These are phyloP conservation scores for Daldinia eschscholtzii DNA, from an alignment of 2,329 filamentous ascomycete genomes.

Conservation along the genomic window DNA sequence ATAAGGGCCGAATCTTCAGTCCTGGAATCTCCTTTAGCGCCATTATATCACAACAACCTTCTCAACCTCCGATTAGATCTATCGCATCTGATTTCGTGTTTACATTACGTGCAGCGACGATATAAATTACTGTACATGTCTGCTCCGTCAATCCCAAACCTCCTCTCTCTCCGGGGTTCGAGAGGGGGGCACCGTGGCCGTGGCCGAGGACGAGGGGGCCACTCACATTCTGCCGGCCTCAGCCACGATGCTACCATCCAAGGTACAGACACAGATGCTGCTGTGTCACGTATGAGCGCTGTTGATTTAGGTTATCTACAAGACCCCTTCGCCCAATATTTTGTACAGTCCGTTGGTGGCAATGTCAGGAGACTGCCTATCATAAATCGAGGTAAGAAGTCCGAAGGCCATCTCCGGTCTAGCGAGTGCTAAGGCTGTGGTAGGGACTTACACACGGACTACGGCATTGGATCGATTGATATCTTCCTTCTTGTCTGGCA, in stretches of 20 bases:
- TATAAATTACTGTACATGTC: conserved; percentile 66
- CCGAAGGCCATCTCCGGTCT: conserved; percentile 28
- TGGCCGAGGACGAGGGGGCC: conserved; percentile 48
- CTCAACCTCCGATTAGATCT: not conserved
- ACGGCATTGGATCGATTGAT: conserved; percentile 84
- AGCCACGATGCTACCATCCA: conserved; percentile 82
- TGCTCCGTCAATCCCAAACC: conserved; percentile 81
- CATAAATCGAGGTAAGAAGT: conserved; percentile 84
- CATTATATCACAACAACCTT: conserved; percentile 33
- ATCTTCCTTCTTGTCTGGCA: conserved; percentile 71
- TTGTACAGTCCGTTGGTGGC: conserved; percentile 70
- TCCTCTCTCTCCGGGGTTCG: conserved; percentile 69
- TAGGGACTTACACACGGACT: conserved; percentile 94
- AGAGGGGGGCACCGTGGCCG: conserved; percentile 59
- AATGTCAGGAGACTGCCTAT: conserved; percentile 80
- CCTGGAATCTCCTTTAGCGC: conserved; percentile 15
- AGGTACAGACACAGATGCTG: conserved; percentile 91
- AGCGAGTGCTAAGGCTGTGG: conserved; percentile 46
- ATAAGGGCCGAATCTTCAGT: conserved; percentile 12
- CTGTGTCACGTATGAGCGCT: conserved; percentile 88
- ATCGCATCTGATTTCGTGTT: not conserved
- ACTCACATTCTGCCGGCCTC: conserved; percentile 41
- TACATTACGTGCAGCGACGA: not conserved
- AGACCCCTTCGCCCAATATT: conserved; percentile 80
- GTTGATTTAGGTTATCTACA: conserved; percentile 86